Conservation (phyloP, 176 grass and related monocot species). For the Triticum urartu region DNA sequence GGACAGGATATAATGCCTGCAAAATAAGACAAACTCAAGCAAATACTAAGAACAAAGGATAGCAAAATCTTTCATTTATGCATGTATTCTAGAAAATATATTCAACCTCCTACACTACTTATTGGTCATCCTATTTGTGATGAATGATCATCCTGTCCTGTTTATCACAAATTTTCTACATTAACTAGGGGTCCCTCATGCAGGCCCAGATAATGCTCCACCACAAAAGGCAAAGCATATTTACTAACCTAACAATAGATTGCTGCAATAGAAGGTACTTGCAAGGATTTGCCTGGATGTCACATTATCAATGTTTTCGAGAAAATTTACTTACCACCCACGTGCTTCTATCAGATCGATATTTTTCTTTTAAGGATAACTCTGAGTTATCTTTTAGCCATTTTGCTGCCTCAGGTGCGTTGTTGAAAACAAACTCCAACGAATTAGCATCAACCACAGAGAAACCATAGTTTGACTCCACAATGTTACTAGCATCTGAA, state of each 20-base stretch:
- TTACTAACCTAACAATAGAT: background rate
- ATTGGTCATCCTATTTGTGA: background rate
- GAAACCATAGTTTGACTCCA: constrained; percentile 85
- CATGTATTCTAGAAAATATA: background rate
- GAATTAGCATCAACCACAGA: constrained; percentile 90
- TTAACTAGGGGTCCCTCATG: background rate
- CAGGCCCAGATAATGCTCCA: background rate
- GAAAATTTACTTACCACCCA: constrained; percentile 77
- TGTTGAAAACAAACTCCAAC: constrained; percentile 83
- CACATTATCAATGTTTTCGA: background rate
- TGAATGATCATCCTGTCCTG: background rate
- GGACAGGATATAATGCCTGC: constrained; percentile 81
- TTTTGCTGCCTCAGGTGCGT: constrained; percentile 74
- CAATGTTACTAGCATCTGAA: constrained; percentile 63
- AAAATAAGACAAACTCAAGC: constrained; percentile 28
- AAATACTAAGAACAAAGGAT: background rate
- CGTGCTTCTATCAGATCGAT: constrained; percentile 66
- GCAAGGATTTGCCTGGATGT: background rate
- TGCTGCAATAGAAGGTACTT: background rate
- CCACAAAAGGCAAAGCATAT: background rate
- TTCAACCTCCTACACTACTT: background rate
- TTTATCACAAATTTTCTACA: background rate
- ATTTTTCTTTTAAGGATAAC: constrained; percentile 74
- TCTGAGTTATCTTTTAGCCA: constrained; percentile 69
- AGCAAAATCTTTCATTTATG: background rate